These are phyloP conservation scores for Calonectria pteridis DNA, from an alignment of 2,329 filamentous ascomycete genomes.

Conservation along the genomic window DNA sequence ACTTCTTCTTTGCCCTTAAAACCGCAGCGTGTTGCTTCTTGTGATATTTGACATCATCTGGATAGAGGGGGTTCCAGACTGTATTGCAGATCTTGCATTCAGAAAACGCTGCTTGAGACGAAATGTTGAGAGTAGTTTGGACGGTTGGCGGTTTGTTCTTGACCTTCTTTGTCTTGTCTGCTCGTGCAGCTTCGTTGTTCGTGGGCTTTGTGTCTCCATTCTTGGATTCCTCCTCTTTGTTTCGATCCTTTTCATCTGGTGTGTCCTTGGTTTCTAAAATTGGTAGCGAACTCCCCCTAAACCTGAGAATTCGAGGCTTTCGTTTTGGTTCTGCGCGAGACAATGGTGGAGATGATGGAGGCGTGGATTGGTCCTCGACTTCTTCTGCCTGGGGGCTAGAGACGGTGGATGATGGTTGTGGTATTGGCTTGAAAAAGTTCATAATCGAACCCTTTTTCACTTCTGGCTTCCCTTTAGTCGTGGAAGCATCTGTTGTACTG, in stretches of 20 bases:
- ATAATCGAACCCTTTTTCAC: constrained; percentile 53
- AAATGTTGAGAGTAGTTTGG: constrained; percentile 60
- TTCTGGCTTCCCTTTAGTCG: background rate
- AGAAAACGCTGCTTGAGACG: constrained; percentile 55
- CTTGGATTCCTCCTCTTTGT: background rate
- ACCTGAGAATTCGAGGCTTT: constrained; percentile 47
- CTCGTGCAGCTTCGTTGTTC: constrained; percentile 12
- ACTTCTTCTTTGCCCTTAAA: constrained; percentile 43
- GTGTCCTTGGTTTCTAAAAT: constrained; percentile 17
- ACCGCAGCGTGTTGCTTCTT: constrained; percentile 54
- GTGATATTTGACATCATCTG: constrained; percentile 59
- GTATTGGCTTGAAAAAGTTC: constrained; percentile 56
- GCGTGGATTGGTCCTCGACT: constrained; percentile 33
- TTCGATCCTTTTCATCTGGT: background rate
- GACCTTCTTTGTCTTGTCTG: constrained; percentile 23
- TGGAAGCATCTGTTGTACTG: background rate
- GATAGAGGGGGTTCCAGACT: constrained; percentile 59
- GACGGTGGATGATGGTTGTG: constrained; percentile 17
- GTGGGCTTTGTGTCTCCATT: background rate
- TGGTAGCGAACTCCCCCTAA: constrained; percentile 40
- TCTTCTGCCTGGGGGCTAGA: constrained; percentile 34
- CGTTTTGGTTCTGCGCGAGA: constrained; percentile 23
- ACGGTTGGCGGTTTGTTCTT: constrained; percentile 45
- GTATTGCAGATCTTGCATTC: constrained; percentile 59
- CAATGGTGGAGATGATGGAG: constrained; percentile 37